phyloP scores from a whole-genome alignment of 306 rosid genomes.

The Vicia sativa region DNA sequence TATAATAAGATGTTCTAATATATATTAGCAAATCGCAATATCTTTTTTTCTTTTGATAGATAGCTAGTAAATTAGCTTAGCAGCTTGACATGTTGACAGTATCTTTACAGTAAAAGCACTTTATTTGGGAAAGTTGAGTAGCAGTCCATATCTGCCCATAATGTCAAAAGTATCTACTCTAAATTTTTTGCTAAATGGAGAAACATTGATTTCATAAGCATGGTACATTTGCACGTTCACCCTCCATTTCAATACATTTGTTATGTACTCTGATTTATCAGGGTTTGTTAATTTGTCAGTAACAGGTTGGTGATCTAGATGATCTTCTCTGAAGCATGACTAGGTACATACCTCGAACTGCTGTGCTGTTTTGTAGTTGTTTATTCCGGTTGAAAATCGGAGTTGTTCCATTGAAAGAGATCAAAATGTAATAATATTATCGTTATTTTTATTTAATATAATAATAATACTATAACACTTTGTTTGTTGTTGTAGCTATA shows the following conservation, averaged over 20 bases:
- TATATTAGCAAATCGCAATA: not conserved
- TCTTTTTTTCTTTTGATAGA: not conserved
- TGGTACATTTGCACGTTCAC: not conserved
- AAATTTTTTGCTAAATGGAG: slow-evolving; percentile 1
- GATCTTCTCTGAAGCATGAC: too few species aligned
- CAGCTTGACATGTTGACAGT: not conserved
- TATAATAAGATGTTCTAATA: not conserved
- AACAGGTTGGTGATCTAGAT: not conserved
- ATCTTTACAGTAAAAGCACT: not conserved
- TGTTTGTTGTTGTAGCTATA: not conserved
- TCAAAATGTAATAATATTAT: too few species aligned
- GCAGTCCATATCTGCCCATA: not conserved
- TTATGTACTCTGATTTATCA: not conserved
- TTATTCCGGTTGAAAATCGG: too few species aligned
- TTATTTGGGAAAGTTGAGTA: not conserved
- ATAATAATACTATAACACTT: too few species aligned
- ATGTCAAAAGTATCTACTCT: not conserved
- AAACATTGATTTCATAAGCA: not conserved
- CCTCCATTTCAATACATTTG: slow-evolving; percentile 4
- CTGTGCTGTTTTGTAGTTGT: too few species aligned
- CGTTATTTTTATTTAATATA: too few species aligned
- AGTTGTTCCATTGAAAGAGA: too few species aligned
- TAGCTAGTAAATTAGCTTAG: not conserved
- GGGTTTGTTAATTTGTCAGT: not conserved
- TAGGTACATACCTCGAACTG: too few species aligned